A percentile compares a stretch with the other conserved stretches of the same genome.
Evolutionary conservation across 169 alveolate genomes (phyloP).

Genomic region (Plasmodium ovale): DNA sequence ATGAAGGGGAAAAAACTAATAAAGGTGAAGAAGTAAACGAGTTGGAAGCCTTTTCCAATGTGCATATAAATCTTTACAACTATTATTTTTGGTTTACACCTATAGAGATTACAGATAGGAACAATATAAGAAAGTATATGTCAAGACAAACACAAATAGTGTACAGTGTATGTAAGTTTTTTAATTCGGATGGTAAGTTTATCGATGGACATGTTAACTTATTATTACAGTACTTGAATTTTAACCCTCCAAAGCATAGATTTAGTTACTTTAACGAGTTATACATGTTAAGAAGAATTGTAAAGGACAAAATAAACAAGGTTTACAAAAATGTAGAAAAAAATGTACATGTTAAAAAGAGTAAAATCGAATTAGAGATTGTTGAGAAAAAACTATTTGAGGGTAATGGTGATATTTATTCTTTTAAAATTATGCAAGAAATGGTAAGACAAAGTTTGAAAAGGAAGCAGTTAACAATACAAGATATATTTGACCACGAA

Average conservation of each 20-base stretch:
- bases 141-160: constrained; percentile 75
- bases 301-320: constrained; percentile 35
- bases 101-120: constrained; percentile 66
- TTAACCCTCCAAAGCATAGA: constrained; percentile 68
- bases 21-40: not conserved
- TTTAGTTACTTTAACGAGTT: constrained; percentile 63
- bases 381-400: constrained; percentile 68
- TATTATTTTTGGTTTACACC: constrained; percentile 77
- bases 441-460: constrained; percentile 66
- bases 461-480: constrained; percentile 62
- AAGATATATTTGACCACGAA: constrained; percentile 71
- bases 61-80: constrained; percentile 60
- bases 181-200: constrained; percentile 74
- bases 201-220: constrained; percentile 75
- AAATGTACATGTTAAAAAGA: constrained; percentile 18
- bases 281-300: constrained; percentile 59
- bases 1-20: constrained; percentile 26
- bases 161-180: constrained; percentile 74
- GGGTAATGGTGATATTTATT: constrained; percentile 73
- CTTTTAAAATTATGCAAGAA: constrained; percentile 74
- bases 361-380: constrained; percentile 63
- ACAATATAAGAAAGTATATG: constrained; percentile 69
- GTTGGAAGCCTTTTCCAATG: constrained; percentile 6
- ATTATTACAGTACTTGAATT: constrained; percentile 68
- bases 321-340: constrained; percentile 16